A percentile compares a stretch with the other conserved stretches of the same genome.
These are phyloP conservation scores for Coriaria nepalensis DNA, from an alignment of 306 rosid genomes.

Conservation along the genomic window DNA sequence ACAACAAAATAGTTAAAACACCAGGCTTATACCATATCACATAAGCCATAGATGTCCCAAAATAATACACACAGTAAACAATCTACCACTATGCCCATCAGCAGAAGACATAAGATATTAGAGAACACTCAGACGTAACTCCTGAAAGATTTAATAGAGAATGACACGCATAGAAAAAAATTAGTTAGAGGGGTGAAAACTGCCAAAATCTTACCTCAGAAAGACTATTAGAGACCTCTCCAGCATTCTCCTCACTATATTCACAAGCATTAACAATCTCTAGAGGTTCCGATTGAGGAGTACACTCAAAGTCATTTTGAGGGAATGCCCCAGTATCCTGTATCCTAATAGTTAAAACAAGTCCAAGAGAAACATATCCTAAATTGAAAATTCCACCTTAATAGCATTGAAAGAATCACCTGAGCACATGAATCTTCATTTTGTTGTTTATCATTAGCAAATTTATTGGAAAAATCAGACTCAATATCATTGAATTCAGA, in stretches of 20 bases:
- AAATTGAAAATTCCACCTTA: neutral
- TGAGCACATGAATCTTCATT: constrained; percentile 22
- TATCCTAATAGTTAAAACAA: constrained; percentile 13
- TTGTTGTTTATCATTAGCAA: constrained; percentile 13
- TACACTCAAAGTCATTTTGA: constrained; percentile 16
- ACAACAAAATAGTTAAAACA: too few species aligned
- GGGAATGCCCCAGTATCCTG: constrained; percentile 17
- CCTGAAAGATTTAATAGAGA: too few species aligned
- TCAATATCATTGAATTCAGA: constrained; percentile 16
- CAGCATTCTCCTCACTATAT: constrained; percentile 15
- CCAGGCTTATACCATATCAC: too few species aligned
- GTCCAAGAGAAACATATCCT: constrained; percentile 2
- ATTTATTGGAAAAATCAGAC: constrained; percentile 1
- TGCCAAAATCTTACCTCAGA: constrained; percentile 24
- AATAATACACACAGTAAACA: too few species aligned
- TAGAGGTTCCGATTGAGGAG: constrained; percentile 16
- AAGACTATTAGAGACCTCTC: constrained; percentile 18
- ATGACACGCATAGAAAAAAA: too few species aligned
- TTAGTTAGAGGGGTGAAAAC: too few species aligned
- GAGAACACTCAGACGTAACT: too few species aligned
- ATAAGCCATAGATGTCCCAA: too few species aligned
- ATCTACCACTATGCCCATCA: too few species aligned
- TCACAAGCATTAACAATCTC: constrained; percentile 21
- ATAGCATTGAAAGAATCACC: constrained; percentile 22
- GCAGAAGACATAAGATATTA: too few species aligned